phyloP scores from a whole-genome alignment of 2,329 filamentous ascomycete genomes.

The Alternaria triticimaculans region DNA sequence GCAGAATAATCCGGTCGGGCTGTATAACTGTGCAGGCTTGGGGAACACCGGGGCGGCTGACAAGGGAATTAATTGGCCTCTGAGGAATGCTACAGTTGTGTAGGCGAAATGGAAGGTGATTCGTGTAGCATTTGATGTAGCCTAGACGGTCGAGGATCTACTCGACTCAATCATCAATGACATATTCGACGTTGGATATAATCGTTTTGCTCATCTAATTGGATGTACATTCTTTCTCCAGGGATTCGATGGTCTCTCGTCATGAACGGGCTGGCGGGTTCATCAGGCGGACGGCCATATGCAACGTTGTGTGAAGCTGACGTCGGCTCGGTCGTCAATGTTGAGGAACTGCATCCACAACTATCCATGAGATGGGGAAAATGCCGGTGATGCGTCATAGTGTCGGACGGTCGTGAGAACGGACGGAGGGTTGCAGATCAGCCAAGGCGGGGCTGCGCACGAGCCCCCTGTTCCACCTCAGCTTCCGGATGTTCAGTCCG shows the following conservation, averaged over 20 bases:
- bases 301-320: background rate
- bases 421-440: background rate
- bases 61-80: conserved; percentile 46
- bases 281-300: background rate
- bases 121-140: background rate
- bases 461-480: background rate
- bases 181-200: background rate
- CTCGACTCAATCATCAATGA: background rate
- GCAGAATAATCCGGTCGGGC: conserved; percentile 41
- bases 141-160: background rate
- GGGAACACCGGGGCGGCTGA: conserved; percentile 40
- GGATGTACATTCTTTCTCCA: background rate
- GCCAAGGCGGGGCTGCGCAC: background rate
- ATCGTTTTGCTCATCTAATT: background rate
- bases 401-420: background rate
- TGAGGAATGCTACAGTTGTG: conserved; percentile 26
- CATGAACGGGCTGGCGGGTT: background rate
- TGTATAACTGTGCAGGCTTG: conserved; percentile 41
- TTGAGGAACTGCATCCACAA: background rate
- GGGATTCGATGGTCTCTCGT: background rate
- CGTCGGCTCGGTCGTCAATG: background rate
- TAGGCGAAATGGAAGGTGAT: background rate
- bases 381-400: background rate
- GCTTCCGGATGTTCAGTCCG: background rate
- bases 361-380: background rate